Evolutionary conservation across 225 moss, liverwort and hornwort genomes (phyloP).

Genomic region (Ulota crispa): DNA sequence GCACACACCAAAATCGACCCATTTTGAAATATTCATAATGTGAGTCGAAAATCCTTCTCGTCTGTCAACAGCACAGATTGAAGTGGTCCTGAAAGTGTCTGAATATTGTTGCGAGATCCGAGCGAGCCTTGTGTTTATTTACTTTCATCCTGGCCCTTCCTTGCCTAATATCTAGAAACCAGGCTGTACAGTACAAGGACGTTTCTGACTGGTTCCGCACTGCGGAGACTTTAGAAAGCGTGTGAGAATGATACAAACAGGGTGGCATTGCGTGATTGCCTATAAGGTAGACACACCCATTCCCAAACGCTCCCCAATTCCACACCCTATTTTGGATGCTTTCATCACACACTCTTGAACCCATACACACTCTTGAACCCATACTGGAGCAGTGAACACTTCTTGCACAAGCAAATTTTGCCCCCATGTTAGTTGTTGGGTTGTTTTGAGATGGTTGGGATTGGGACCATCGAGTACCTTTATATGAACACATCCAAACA

Average conservation of each 20-base stretch:
- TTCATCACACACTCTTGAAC: too few relatives aligned
- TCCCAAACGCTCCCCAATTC: too few relatives aligned
- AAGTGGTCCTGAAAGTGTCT: neutral
- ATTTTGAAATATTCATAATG: neutral
- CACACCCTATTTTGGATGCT: too few relatives aligned
- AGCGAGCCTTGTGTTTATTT: neutral
- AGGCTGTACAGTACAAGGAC: neutral
- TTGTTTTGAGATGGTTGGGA: too few relatives aligned
- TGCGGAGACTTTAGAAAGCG: neutral
- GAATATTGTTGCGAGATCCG: neutral
- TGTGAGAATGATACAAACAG: neutral
- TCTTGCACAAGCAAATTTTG: too few relatives aligned
- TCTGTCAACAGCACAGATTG: neutral
- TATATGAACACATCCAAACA: too few relatives aligned
- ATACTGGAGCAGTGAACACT: too few relatives aligned
- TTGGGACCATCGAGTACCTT: too few relatives aligned
- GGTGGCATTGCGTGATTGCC: neutral
- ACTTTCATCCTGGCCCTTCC: too few relatives aligned
- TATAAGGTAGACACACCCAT: too few relatives aligned
- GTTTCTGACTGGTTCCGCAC: neutral
- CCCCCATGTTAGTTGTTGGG: too few relatives aligned
- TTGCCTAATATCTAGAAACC: neutral
- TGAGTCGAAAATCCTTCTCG: neutral
- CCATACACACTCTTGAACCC: too few relatives aligned
- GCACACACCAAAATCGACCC: neutral